Conservation (phyloP, 805 yeast species). For the Saitoella complicata region DNA sequence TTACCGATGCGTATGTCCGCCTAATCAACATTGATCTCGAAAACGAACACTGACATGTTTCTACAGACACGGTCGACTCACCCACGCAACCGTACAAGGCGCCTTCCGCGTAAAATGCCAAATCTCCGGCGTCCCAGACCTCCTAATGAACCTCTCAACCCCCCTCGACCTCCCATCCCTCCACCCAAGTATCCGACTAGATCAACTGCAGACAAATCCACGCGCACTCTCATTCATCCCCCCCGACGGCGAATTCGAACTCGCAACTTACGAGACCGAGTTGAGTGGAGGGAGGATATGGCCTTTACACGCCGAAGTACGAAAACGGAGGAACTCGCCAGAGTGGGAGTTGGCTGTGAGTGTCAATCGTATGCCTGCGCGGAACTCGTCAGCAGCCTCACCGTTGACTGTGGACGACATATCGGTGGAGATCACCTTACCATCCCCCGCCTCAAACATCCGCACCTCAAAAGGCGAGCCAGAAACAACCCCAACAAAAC, state of each 20-base stretch:
- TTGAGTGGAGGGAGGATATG: neutral
- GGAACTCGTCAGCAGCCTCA: neutral
- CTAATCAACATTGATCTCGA: too few species aligned
- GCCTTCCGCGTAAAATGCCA: constrained; percentile 44
- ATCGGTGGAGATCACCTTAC: neutral
- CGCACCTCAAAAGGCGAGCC: neutral
- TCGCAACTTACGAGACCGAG: constrained; percentile 37
- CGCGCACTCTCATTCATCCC: constrained; percentile 57
- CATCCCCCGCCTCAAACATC: neutral
- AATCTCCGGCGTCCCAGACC: constrained; percentile 62
- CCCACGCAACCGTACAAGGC: constrained; percentile 35
- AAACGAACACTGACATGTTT: too few species aligned
- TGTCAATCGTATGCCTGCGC: neutral
- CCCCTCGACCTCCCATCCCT: constrained; percentile 32
- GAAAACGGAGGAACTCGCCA: too few species aligned
- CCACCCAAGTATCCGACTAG: constrained; percentile 51
- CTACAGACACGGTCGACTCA: neutral
- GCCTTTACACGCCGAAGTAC: too few species aligned
- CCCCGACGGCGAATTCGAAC: constrained; percentile 61
- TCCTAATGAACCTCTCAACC: constrained; percentile 36
- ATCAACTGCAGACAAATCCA: constrained; percentile 32
- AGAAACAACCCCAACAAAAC: neutral
- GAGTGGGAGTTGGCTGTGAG: neutral
- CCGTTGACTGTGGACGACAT: too few species aligned
- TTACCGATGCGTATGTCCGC: constrained; percentile 13